A percentile compares a stretch with the other conserved stretches of the same genome.
phyloP scores from a whole-genome alignment of 2,329 filamentous ascomycete species.

The Fusarium siculi region DNA sequence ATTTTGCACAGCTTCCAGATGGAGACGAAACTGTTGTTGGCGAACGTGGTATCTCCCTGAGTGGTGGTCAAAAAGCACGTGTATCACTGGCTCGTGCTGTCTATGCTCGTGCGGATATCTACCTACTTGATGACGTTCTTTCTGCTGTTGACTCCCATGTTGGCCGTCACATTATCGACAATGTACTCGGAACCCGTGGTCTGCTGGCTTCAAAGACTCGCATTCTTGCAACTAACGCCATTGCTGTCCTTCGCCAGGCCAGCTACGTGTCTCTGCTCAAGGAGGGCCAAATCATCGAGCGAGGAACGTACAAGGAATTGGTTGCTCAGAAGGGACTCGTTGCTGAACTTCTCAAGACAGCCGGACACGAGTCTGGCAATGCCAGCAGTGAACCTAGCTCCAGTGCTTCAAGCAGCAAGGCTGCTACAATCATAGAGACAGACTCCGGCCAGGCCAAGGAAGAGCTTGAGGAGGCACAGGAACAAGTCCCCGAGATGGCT shows the following conservation, averaged over 20 bases:
- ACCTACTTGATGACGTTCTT: constrained; percentile 91
- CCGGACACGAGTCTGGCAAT: constrained; percentile 67
- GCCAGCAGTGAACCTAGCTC: constrained; percentile 55
- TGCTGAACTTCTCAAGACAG: constrained; percentile 82
- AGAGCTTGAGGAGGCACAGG: constrained; percentile 81
- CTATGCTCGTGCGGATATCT: constrained; percentile 96
- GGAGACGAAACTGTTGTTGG: constrained; percentile 97
- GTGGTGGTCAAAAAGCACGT: constrained; percentile 94
- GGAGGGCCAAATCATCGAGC: constrained; percentile 85
- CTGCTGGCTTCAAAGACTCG: constrained; percentile 87
- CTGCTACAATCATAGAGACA: constrained; percentile 66
- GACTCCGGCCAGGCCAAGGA: constrained; percentile 67
- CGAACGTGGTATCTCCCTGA: constrained; percentile 94
- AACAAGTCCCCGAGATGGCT: constrained; percentile 78
- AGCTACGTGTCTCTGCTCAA: constrained; percentile 88
- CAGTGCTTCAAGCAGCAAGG: constrained; percentile 61
- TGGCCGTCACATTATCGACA: constrained; percentile 92
- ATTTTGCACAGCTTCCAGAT: constrained; percentile 92
- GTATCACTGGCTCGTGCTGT: constrained; percentile 92
- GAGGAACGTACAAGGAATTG: constrained; percentile 89
- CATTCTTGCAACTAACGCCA: constrained; percentile 94
- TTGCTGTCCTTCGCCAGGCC: constrained; percentile 87
- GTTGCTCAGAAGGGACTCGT: constrained; percentile 95
- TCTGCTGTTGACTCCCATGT: constrained; percentile 99
- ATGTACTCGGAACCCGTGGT: constrained; percentile 87